Evolutionary conservation across 352 stramenopile species (phyloP).

Genomic region (Lagenidium sp.): DNA sequence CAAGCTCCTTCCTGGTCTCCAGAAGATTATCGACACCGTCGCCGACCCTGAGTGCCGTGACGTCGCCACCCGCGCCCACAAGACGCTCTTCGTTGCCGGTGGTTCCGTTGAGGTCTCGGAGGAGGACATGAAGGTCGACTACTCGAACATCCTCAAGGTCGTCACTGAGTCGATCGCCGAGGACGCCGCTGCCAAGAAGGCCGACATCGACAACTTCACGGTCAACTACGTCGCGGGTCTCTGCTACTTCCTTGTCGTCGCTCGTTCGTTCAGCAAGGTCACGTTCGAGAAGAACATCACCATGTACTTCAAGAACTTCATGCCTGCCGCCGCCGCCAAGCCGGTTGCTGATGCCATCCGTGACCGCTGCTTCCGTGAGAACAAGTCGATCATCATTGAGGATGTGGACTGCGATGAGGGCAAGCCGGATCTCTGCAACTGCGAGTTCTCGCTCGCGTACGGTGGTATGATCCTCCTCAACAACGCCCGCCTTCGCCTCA

Average conservation of each 20-base stretch:
- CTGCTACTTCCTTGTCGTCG: slow-evolving; percentile 80
- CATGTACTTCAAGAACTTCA: slow-evolving; percentile 85
- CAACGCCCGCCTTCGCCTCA: slow-evolving; percentile 87
- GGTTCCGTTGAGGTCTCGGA: slow-evolving; percentile 88
- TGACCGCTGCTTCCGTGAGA: slow-evolving; percentile 85
- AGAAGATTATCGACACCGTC: slow-evolving; percentile 95
- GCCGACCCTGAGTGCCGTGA: slow-evolving; percentile 96
- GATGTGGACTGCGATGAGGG: slow-evolving; percentile 96
- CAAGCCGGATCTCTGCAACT: slow-evolving; percentile 98
- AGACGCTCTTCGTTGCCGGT: slow-evolving; percentile 91
- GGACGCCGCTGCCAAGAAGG: slow-evolving; percentile 75
- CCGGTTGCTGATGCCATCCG: slow-evolving; percentile 62
- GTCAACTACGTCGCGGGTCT: slow-evolving; percentile 87
- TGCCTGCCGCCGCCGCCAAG: slow-evolving; percentile 54
- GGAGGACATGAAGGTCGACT: slow-evolving; percentile 90
- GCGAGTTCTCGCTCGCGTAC: slow-evolving; percentile 97
- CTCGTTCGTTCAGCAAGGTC: slow-evolving; percentile 91
- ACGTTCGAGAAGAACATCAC: slow-evolving; percentile 91
- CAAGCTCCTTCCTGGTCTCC: slow-evolving; percentile 94
- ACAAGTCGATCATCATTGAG: slow-evolving; percentile 89
- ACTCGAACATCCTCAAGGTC: slow-evolving; percentile 72
- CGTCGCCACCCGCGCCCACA: slow-evolving; percentile 90
- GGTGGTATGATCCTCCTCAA: slow-evolving; percentile 90
- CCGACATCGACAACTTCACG: slow-evolving; percentile 82
- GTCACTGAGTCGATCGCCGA: slow-evolving; percentile 73